These are phyloP conservation scores for Fusarium torreyae DNA, from an alignment of 2,329 filamentous ascomycete genomes.

Conservation along the genomic window DNA sequence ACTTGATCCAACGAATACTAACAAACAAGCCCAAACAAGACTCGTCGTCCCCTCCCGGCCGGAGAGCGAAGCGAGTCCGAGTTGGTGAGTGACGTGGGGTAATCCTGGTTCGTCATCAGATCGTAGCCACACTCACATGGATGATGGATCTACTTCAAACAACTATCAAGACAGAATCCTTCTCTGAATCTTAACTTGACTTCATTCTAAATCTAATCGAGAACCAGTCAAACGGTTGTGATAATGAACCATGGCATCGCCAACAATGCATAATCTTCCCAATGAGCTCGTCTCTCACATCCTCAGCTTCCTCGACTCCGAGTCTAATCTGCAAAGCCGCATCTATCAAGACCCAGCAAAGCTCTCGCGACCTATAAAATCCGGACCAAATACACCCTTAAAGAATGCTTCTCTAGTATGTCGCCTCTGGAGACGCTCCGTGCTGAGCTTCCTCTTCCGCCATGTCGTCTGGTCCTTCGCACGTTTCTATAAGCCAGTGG, in stretches of 20 bases:
- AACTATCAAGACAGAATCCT: background rate
- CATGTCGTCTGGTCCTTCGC: conserved; percentile 63
- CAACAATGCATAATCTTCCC: conserved; percentile 62
- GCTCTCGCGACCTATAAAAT: conserved; percentile 46
- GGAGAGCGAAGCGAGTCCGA: conserved; percentile 28
- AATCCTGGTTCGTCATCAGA: conserved; percentile 28
- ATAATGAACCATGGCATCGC: background rate
- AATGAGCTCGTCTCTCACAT: conserved; percentile 74
- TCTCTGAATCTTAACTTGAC: background rate
- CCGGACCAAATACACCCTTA: conserved; percentile 55
- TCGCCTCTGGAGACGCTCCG: conserved; percentile 66
- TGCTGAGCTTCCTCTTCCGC: conserved; percentile 71
- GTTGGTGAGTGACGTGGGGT: conserved; percentile 29
- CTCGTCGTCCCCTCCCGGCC: background rate
- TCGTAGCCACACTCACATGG: conserved; percentile 13
- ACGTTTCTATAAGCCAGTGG: conserved; percentile 49
- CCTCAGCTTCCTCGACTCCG: conserved; percentile 66
- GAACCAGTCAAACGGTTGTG: background rate
- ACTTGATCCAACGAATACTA: background rate
- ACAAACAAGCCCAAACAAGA: conserved; percentile 1
- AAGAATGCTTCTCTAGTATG: conserved; percentile 71
- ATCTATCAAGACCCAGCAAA: conserved; percentile 66
- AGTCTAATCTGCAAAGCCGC: conserved; percentile 64
- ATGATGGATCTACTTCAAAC: background rate
- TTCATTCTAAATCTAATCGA: background rate